phyloP scores from a whole-genome alignment of 257 asterid species.

The Nicotiana benthamiana region DNA sequence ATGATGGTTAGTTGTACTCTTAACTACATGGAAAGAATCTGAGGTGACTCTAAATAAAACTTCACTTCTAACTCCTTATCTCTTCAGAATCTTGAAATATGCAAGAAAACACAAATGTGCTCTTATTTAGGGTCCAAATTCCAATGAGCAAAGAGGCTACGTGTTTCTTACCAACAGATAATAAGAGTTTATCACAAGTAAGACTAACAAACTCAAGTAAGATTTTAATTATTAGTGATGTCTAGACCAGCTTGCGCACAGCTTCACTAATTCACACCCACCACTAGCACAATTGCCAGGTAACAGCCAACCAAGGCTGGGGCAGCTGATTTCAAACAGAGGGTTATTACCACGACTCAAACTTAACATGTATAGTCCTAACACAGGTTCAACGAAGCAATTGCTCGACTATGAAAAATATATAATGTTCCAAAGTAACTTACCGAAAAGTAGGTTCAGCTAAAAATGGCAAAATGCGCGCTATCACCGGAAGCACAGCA shows the following conservation, averaged over 20 bases:
- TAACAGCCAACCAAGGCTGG: not conserved
- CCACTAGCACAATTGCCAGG: not conserved
- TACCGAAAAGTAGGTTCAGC: constrained; percentile 72
- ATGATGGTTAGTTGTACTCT: too few species aligned
- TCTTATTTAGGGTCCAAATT: not conserved
- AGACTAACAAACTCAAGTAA: not conserved
- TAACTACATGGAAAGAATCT: too few species aligned
- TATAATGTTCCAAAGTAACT: not conserved
- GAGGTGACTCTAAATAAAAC: not conserved
- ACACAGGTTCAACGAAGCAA: not conserved
- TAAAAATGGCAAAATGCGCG: constrained; percentile 55
- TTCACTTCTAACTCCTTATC: not conserved
- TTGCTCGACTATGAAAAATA: not conserved
- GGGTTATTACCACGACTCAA: not conserved
- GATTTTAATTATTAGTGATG: not conserved
- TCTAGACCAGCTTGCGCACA: not conserved
- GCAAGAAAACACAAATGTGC: not conserved
- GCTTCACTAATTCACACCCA: not conserved
- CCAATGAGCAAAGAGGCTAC: not conserved
- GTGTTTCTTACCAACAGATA: not conserved
- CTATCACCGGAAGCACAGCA: constrained; percentile 71
- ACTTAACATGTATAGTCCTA: not conserved
- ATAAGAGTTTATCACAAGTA: not conserved
- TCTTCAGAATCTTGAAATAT: not conserved
- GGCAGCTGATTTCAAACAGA: not conserved